Percentiles rank a stretch among this genome's conserved stretches.
phyloP scores from a whole-genome alignment of 176 grass and related monocot species.

The Cocos nucifera region DNA sequence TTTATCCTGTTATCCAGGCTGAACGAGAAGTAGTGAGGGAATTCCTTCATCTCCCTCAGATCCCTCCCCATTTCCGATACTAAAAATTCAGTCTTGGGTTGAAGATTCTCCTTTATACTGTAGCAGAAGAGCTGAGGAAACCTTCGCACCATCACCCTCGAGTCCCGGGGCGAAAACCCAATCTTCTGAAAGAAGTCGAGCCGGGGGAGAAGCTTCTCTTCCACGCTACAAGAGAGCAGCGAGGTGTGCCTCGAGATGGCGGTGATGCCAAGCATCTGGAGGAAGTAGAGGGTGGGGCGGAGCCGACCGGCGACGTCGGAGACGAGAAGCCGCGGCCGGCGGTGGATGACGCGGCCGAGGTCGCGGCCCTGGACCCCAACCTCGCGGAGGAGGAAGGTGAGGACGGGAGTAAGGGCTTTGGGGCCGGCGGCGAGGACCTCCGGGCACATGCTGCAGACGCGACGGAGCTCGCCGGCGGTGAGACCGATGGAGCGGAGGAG shows the following conservation, averaged over 20 bases:
- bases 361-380: constrained; percentile 26
- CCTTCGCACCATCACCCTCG: constrained; percentile 60
- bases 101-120: constrained; percentile 61
- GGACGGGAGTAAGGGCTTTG: constrained; percentile 29
- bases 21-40: constrained; percentile 85
- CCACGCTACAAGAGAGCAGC: constrained; percentile 79
- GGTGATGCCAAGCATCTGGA: constrained; percentile 52
- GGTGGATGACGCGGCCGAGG: constrained; percentile 46
- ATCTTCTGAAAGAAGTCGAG: constrained; percentile 73
- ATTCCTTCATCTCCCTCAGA: constrained; percentile 54
- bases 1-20: constrained; percentile 53
- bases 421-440: constrained; percentile 53
- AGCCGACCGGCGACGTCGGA: constrained; percentile 48
- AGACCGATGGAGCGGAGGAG: constrained; percentile 44
- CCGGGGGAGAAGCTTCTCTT: constrained; percentile 72
- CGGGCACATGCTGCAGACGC: constrained; percentile 75
- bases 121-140: constrained; percentile 81
- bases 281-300: constrained; percentile 81
- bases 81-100: constrained; percentile 69
- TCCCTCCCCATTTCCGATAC: constrained; percentile 39
- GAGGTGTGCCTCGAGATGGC: constrained; percentile 48
- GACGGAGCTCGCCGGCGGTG: constrained; percentile 46
- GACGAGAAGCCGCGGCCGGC: constrained; percentile 69
- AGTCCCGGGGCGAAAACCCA: constrained; percentile 36
- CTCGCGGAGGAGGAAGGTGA: constrained; percentile 52